phyloP scores from a whole-genome alignment of 140 eudicot genomes.

The Anethum foeniculum region DNA sequence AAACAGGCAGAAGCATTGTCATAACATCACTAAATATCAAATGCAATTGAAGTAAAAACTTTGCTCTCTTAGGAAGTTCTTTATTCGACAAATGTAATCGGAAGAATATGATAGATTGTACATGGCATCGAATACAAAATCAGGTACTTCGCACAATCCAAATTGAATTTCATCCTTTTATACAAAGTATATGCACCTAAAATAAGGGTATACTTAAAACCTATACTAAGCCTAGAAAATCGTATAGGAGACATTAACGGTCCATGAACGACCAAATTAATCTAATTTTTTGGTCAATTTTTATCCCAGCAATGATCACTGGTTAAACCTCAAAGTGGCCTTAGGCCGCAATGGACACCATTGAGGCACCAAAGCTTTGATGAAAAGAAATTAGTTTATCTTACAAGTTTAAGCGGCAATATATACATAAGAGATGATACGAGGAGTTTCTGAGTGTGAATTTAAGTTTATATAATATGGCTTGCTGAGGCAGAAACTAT shows the following conservation, averaged over 20 bases:
- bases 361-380: not conserved
- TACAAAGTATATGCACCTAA: not conserved
- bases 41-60: not conserved
- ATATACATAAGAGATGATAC: not conserved
- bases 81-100: not conserved
- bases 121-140: not conserved
- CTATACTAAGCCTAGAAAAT: not conserved
- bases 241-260: not conserved
- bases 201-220: not conserved
- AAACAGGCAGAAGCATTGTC: constrained; percentile 10
- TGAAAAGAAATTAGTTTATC: not conserved
- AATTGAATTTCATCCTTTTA: not conserved
- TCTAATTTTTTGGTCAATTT: not conserved
- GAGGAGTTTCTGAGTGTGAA: not conserved
- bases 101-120: not conserved
- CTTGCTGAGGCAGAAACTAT: not conserved
- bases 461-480: not conserved
- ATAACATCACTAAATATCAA: not conserved
- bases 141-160: not conserved
- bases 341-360: not conserved
- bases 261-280: not conserved
- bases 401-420: not conserved
- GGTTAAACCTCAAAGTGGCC: not conserved
- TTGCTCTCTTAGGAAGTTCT: not conserved
- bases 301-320: not conserved